Conservation (phyloP, 192 early-diverging fungal species). For the Spizellomyces punctatus region DNA sequence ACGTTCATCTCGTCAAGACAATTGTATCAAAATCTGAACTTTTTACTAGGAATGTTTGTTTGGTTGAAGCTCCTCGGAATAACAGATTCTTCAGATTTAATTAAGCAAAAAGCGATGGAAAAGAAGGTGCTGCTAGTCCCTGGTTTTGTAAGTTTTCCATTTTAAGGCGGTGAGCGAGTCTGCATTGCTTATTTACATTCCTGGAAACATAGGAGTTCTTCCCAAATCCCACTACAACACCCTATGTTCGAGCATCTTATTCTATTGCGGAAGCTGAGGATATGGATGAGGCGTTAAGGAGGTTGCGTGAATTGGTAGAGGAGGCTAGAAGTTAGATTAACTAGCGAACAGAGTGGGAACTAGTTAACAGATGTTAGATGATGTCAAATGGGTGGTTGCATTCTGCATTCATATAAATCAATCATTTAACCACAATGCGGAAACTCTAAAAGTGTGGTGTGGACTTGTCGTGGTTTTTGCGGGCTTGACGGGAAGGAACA, state of each 20-base stretch:
- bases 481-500: too few relatives aligned
- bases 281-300: slow-evolving; percentile 47
- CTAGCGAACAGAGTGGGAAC: too few relatives aligned
- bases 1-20: not conserved
- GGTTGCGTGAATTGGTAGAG: slow-evolving; percentile 41
- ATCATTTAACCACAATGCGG: too few relatives aligned
- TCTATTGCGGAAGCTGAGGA: slow-evolving; percentile 48
- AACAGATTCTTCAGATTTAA: slow-evolving; percentile 45
- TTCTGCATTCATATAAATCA: too few relatives aligned
- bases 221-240: slow-evolving; percentile 48
- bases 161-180: not conserved
- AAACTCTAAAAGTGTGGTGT: too few relatives aligned
- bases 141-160: slow-evolving; percentile 41
- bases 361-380: too few relatives aligned
- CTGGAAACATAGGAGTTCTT: slow-evolving; percentile 46
- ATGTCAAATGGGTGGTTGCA: too few relatives aligned
- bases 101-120: slow-evolving; percentile 52
- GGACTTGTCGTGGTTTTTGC: too few relatives aligned
- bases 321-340: slow-evolving; percentile 11
- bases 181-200: not conserved
- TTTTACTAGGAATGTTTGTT: slow-evolving; percentile 84
- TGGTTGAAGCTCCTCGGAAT: slow-evolving; percentile 68
- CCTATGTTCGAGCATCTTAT: slow-evolving; percentile 54
- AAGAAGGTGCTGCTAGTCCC: slow-evolving; percentile 62
- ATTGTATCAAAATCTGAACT: not conserved